phyloP scores from a whole-genome alignment of 2,329 filamentous ascomycete genomes.

The Ophiostoma australiae region DNA sequence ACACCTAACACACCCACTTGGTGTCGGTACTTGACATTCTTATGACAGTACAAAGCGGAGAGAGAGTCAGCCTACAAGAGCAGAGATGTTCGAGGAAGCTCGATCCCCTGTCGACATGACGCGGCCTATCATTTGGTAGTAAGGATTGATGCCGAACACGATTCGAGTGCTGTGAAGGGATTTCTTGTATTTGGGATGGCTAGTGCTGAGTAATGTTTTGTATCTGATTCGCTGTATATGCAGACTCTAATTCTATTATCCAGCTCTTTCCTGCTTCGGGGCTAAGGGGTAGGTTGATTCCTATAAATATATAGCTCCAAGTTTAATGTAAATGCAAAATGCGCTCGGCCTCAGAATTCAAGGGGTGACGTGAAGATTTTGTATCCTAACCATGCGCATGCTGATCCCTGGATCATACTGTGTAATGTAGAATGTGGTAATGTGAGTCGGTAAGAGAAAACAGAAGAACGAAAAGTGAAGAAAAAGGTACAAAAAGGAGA shows the following conservation, averaged over 20 bases:
- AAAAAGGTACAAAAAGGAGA: no score
- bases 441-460: background rate
- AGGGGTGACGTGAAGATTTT: background rate
- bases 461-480: background rate
- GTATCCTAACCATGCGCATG: background rate
- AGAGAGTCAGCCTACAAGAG: background rate
- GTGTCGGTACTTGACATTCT: background rate
- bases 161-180: background rate
- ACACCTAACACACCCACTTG: background rate
- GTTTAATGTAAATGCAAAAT: no score
- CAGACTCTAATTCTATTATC: background rate
- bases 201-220: background rate
- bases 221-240: background rate
- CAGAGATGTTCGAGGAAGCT: background rate
- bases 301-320: no score
- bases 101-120: background rate
- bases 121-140: background rate
- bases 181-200: background rate
- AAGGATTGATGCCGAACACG: background rate
- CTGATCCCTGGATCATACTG: background rate
- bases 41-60: background rate
- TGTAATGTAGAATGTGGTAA: background rate
- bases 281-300: background rate
- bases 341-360: no score
- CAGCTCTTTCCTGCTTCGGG: background rate